Base-by-base conservation (phyloP, 169 alveolate species). In the Plasmodium vivax region DNA sequence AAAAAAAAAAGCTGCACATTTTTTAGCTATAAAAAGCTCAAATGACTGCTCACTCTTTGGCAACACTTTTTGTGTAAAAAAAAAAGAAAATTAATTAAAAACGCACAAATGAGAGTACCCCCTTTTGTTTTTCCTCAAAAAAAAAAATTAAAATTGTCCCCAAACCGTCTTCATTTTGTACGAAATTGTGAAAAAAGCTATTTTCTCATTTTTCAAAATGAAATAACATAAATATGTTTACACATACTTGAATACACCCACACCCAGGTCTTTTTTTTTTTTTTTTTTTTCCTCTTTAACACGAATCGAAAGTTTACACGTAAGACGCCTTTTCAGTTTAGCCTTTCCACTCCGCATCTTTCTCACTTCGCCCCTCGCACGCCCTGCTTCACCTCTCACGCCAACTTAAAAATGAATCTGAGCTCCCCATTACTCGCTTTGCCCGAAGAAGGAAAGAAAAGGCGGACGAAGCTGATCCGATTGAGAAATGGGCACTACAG, bases 401-500 rank as follows among this genome's bases (percentile, higher is more conserved):
- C 34, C 32, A 84, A 2, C 27, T 34, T 0, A 68, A 62, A 71
- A 10, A 30, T 27, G 75, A 38, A 41, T 68, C 9, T 41, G 10
- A 68, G 82, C 56, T 62, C 73, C 8, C 45, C 62, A 84, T 12
- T 58, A 68, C 32, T 19, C 32, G 27, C 72, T 68, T 36, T 38
- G 12, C 84, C 77, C 38, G 74, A 54, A 62, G 71, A 27, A 14
- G 79, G 38, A 56, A 74, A 75, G 38, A 23, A 23, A 85, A 85
- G 68, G 12, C 54, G 30, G 62, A 77, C 71, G 62, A 85, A 34
- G 19, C 68, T 85, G 12, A 85, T 85, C 58, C 83, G 93, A 16
- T 74, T 85, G 73, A 19, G 45, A 85, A 85, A 85, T 85, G 93
- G 93, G 3, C 93, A 85, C 82, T 85, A 36, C 43, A 85, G 93